Evolutionary conservation across 305 asterid species (phyloP), one percentile per base, ranked within the genome.

Genomic region (Fraxinus ornus): DNA sequence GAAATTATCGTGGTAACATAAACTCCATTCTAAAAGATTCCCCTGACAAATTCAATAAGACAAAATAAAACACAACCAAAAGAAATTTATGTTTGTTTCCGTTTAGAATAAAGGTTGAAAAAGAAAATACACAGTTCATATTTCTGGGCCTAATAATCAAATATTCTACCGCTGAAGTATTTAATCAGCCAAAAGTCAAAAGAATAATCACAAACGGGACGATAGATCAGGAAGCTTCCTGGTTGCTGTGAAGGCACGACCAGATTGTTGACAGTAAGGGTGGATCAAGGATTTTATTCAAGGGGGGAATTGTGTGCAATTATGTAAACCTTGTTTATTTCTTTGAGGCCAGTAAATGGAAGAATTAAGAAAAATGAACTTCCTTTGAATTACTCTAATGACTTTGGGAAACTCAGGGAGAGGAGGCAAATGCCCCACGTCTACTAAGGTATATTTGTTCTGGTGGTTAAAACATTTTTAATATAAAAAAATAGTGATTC

Each of bases 201-300:
- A 35, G 60, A 7, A 19, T 77, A 44, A 55, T 21, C 81, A 32
- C 13, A 71, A 71, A 71, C 17, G 39, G n/a, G 17, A 68, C 3
- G 1, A 26, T 17, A 57, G 32, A 78, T 77, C 80, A 77, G 5
- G 30, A 78, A n/a, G 44, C 7, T 44, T 49, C 77, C 77, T 76
- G 47, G 33, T 13, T 60, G 70, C 33, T 6, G 44, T 33, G 4
- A 60, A 68, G 73, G 55, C 79, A 77, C 33, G 28, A 35, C 21
- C 62, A 77, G 72, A 77, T 37, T 21, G 64, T 35, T n/a, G 62
- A 5, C 30, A 3, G 75, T 30, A 24, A 10, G 36, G 82, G 6
- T 77, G 52, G 17, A 52, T 78, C 74, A 30, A 37, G 39, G 49
- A 57, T 44, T 44, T 41, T 37, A 39, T 78, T 78, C 81, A 44